phyloP scores from a whole-genome alignment of 495 filamentous ascomycete species.

The Aspergillus leporis region DNA sequence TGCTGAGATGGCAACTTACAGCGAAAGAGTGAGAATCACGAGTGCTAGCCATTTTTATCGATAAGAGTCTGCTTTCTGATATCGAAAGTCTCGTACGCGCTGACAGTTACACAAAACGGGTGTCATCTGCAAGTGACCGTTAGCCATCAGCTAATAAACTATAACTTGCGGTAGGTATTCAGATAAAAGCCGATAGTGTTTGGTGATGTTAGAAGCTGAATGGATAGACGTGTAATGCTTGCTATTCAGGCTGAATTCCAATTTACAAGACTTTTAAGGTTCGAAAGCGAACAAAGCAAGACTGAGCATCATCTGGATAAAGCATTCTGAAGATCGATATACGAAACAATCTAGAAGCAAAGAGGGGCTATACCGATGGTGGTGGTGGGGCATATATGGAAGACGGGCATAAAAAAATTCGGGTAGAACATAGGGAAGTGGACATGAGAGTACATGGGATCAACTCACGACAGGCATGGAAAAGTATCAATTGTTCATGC shows the following conservation, averaged over 20 bases:
- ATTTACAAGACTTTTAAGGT: not conserved
- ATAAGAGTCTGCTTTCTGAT: slow-evolving; percentile 25
- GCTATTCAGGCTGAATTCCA: slow-evolving; percentile 1
- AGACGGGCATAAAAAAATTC: not conserved
- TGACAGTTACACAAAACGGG: slow-evolving; percentile 36
- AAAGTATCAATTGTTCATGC: slow-evolving; percentile 27
- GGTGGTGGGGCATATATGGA: slow-evolving; percentile 18
- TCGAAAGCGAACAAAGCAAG: not conserved
- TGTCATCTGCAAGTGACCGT: slow-evolving; percentile 38
- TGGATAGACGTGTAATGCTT: slow-evolving; percentile 3
- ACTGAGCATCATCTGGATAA: slow-evolving; percentile 1
- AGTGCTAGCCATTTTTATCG: slow-evolving; percentile 47
- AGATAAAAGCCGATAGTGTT: slow-evolving; percentile 5
- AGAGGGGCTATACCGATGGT: slow-evolving; percentile 7
- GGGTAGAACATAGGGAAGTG: slow-evolving; percentile 10
- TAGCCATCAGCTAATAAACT: slow-evolving; percentile 20
- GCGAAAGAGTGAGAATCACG: slow-evolving; percentile 51
- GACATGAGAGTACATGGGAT: slow-evolving; percentile 14
- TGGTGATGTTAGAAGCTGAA: not conserved
- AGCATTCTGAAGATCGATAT: slow-evolving; percentile 6
- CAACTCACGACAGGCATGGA: slow-evolving; percentile 45
- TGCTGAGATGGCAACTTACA: slow-evolving; percentile 32
- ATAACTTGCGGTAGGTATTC: slow-evolving; percentile 2
- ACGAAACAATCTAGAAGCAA: slow-evolving; percentile 4
- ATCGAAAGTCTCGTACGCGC: slow-evolving; percentile 32